Evolutionary conservation across 1,284 basidiomycete genomes (phyloP).

Genomic region (Vanrija humicola): DNA sequence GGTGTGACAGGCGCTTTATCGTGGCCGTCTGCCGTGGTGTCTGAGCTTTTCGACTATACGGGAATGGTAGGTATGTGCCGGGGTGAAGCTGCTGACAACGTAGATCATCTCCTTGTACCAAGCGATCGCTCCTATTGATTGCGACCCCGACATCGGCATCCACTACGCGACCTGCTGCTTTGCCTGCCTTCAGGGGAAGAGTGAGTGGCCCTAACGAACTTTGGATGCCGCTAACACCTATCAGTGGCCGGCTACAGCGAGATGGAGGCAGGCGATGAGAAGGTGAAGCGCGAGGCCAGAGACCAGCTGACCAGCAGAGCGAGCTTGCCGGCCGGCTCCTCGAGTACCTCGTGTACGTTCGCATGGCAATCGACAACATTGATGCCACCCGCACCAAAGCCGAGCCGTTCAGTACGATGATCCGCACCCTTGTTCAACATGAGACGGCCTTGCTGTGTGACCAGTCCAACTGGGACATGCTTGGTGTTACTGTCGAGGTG

Average conservation of each 20-base stretch:
- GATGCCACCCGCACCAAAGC: background rate
- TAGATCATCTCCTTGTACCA: slow-evolving; percentile 8
- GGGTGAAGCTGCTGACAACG: background rate
- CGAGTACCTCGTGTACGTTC: background rate
- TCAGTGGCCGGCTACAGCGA: slow-evolving; percentile 6
- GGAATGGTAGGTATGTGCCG: background rate
- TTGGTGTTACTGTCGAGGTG: background rate
- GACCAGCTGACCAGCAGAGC: background rate
- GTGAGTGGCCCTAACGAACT: background rate
- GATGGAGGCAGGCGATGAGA: slow-evolving; percentile 3
- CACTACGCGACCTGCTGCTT: slow-evolving; percentile 7
- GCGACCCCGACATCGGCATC: slow-evolving; percentile 5
- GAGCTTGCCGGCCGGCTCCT: background rate
- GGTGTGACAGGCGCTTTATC: slow-evolving; percentile 1
- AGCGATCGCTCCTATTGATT: background rate
- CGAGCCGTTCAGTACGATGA: background rate
- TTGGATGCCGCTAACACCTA: background rate
- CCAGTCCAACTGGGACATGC: slow-evolving; percentile 1
- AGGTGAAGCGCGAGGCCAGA: background rate
- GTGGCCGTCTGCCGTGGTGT: background rate
- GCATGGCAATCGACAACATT: background rate
- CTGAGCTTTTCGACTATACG: slow-evolving; percentile 3
- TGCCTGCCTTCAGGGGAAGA: slow-evolving; percentile 4
- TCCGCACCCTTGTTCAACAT: background rate
- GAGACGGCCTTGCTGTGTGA: slow-evolving; percentile 12